Evolutionary conservation across 768 basidiomycete genomes (phyloP), one percentile per base, ranked within the genome.

Genomic region (Termitomyces sp.): DNA sequence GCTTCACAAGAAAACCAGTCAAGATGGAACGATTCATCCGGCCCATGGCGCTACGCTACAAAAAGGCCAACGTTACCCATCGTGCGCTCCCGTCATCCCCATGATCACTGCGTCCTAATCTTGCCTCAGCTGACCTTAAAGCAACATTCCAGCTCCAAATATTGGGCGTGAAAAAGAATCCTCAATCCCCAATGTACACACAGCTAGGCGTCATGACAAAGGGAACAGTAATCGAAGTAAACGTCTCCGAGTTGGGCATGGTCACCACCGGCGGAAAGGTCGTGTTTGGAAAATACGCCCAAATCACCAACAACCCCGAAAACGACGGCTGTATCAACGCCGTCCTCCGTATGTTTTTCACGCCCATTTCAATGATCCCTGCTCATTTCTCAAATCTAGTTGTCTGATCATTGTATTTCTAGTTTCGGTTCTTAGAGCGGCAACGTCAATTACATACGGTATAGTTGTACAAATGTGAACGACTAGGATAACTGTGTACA

Each of bases 131-230:
- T 56, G 96, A 98, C 69, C 77, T 98, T 48, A 98, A 96, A 74
- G 97, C 96, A 8, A 99, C 97, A 4, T 99, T 99, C 84, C 97
- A 99, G 71, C 80, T 99, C 5, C 94, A 96, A 64, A 98, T 99
- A 62, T 77, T 99, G 45, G 92, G 92, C 46, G 97, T 99, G 56
- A 99, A 99, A 81, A 98, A 98, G 79, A 99, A 99, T 68, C 97
- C 97, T 26, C 97, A 98, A 70, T 97, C 94, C 20, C 96, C 97
- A 0, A 95, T 95, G 90, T 95, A 94, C 68, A 94, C 94, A 0
- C 92, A 94, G 67, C 84, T 95, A 41, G 96, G 96, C 51, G 97
- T 99, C 37, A 82, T 99, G 75, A 98, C 97, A 4, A 98, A 98
- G 72, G 97, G 97, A 50, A 99, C 97, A 1, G 87, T 99, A 63